These are phyloP conservation scores for Metschnikowia lunata DNA, from an alignment of 805 yeast genomes.

Conservation along the genomic window DNA sequence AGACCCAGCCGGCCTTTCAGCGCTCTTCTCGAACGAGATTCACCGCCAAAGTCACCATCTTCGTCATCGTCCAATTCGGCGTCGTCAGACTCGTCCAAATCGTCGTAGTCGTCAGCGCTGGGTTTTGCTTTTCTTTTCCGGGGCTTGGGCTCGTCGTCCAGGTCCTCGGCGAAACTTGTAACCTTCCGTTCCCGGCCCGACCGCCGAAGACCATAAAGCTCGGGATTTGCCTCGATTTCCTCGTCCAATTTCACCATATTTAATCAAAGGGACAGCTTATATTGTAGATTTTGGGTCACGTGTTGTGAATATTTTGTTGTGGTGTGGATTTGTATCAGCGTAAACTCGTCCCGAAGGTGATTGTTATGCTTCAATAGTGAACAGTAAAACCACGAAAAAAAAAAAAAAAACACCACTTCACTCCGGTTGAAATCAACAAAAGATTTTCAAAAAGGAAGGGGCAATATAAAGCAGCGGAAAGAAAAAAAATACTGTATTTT, in stretches of 20 bases:
- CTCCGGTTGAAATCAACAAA: no score
- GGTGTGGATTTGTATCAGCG: not conserved
- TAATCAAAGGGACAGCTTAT: no score
- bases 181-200: conserved; percentile 58
- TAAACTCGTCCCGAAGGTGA: no score
- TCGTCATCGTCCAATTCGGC: conserved; percentile 17
- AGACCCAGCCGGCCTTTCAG: conserved; percentile 11
- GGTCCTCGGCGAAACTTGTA: conserved; percentile 30
- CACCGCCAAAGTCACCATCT: conserved; percentile 12
- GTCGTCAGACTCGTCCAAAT: conserved; percentile 12
- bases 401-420: no score
- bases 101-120: conserved; percentile 15
- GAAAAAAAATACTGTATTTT: no score
- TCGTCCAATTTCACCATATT: conserved; percentile 14
- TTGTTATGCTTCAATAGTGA: no score
- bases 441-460: no score
- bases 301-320: not conserved
- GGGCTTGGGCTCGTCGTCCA: conserved; percentile 27
- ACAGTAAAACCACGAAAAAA: no score
- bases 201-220: conserved; percentile 77
- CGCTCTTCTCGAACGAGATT: conserved; percentile 9
- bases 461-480: no score
- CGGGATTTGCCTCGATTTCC: conserved; percentile 50
- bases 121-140: conserved; percentile 11
- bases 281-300: not conserved